These are phyloP conservation scores for Metroxylon sagu DNA, from an alignment of 176 grass and related monocot genomes.

Conservation along the genomic window DNA sequence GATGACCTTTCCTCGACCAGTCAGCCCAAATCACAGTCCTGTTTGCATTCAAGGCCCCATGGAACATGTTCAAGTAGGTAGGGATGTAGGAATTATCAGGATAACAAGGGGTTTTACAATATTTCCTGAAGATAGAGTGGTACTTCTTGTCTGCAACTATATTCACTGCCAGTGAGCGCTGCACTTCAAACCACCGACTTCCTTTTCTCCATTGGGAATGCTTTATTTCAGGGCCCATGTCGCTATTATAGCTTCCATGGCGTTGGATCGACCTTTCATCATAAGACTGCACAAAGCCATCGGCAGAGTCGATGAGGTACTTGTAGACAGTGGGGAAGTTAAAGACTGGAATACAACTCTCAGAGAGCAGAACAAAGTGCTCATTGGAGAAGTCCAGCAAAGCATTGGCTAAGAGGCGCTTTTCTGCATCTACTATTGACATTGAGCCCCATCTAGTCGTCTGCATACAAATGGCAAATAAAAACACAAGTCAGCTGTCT, in stretches of 20 bases:
- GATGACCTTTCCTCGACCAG: background rate
- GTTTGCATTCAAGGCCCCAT: background rate
- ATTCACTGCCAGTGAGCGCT: background rate
- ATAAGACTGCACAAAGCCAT: background rate
- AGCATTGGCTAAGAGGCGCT: background rate
- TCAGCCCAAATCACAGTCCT: background rate
- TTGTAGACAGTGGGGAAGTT: background rate
- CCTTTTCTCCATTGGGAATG: conserved; percentile 2
- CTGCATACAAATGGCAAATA: background rate
- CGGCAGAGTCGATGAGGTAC: background rate
- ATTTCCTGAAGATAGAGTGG: background rate
- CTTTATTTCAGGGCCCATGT: background rate
- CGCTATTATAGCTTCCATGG: background rate
- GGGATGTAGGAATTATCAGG: conserved; percentile 1
- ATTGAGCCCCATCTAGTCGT: background rate
- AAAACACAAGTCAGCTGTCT: background rate
- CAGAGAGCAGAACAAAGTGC: conserved; percentile 7
- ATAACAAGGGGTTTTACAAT: background rate
- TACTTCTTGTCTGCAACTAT: background rate
- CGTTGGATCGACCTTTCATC: background rate
- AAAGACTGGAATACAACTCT: background rate
- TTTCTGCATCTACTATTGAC: background rate
- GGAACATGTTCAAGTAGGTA: conserved; percentile 5
- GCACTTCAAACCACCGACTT: background rate
- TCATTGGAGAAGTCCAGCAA: conserved; percentile 6